Percentiles rank a stretch among this genome's conserved stretches.
phyloP scores from a whole-genome alignment of 768 basidiomycete genomes.

The Trametes maxima region DNA sequence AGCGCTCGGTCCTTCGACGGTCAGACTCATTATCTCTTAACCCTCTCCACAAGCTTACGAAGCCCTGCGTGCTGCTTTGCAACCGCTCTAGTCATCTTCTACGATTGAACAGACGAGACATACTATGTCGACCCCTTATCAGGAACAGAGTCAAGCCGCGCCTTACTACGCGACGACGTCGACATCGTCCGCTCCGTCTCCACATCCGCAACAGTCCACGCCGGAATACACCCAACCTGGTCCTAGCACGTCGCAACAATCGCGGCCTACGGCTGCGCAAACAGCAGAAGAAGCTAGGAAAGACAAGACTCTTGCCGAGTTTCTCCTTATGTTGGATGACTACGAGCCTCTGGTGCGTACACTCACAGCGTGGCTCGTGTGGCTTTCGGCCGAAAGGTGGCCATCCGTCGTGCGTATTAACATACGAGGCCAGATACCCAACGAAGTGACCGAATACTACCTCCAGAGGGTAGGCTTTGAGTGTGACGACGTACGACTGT shows the following conservation, averaged over 20 bases:
- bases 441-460: conserved; percentile 97
- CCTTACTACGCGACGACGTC: conserved; percentile 22
- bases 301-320: conserved; percentile 89
- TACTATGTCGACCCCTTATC: conserved; percentile 24
- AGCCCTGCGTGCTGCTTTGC: background rate
- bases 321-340: conserved; percentile 94
- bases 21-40: no score
- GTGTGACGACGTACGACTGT: conserved; percentile 92
- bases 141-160: conserved; percentile 12
- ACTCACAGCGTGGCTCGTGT: background rate
- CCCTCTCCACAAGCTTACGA: conserved; percentile 2
- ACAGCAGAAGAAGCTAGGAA: conserved; percentile 82
- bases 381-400: background rate
- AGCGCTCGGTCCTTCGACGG: no score
- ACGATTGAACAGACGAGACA: background rate
- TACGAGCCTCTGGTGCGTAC: conserved; percentile 87
- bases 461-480: conserved; percentile 96
- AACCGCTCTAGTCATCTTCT: no score
- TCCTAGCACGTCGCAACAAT: conserved; percentile 22
- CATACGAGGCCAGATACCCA: conserved; percentile 71
- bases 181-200: conserved; percentile 20
- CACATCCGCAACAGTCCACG: conserved; percentile 20
- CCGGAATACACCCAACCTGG: conserved; percentile 26
- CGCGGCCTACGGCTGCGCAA: conserved; percentile 58
- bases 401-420: background rate